Evolutionary conservation across 345 rosid genomes (phyloP).

Genomic region (Psidium guajava): DNA sequence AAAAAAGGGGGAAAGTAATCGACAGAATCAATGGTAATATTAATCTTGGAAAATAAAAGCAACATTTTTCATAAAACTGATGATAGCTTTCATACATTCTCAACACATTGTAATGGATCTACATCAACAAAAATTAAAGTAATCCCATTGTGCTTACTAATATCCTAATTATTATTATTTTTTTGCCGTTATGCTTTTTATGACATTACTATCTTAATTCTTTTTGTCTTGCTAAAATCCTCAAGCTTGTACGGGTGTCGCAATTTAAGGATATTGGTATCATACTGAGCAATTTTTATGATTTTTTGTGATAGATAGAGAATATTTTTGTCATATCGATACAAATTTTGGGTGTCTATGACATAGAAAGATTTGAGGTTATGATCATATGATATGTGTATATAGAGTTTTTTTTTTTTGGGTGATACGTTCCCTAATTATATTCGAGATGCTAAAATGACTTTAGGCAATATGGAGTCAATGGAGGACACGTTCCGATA

Average conservation of each 20-base stretch:
- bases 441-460: neutral
- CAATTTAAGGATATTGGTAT: neutral
- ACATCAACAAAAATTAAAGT: neutral
- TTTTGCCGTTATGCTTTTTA: neutral
- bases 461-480: neutral
- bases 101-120: neutral
- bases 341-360: neutral
- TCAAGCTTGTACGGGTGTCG: fast-evolving
- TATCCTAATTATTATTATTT: neutral
- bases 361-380: neutral
- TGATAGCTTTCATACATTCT: neutral
- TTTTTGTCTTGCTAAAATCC: neutral
- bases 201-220: neutral
- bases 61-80: too few species aligned
- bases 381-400: fast-evolving
- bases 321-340: neutral
- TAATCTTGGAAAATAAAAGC: neutral
- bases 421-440: neutral
- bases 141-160: too few species aligned
- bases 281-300: neutral
- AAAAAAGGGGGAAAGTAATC: neutral
- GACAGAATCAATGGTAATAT: neutral
- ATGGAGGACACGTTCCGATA: neutral
- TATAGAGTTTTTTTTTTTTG: neutral
- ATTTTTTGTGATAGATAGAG: neutral